A percentile compares a stretch with the other conserved stretches of the same genome.
phyloP scores from a whole-genome alignment of 2,329 filamentous ascomycete species.

The Colletotrichum sp. region DNA sequence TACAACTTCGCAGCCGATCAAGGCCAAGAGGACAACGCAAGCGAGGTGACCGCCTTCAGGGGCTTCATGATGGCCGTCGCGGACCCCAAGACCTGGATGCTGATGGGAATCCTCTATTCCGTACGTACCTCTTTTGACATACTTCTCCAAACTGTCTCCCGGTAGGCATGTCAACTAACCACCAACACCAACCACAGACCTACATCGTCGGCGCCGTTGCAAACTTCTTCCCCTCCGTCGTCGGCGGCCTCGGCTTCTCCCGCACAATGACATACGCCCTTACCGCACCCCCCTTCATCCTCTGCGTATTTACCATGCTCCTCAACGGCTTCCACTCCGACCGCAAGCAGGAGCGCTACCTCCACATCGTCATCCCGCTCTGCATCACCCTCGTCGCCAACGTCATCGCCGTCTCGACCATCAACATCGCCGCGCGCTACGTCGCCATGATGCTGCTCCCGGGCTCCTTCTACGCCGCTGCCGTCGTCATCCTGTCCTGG shows the following conservation, averaged over 20 bases:
- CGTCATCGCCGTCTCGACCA: slow-evolving; percentile 71
- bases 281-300: slow-evolving; percentile 51
- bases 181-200: slow-evolving; percentile 16
- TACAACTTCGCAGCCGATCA: slow-evolving; percentile 19
- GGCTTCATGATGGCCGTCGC: slow-evolving; percentile 31
- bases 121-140: background rate
- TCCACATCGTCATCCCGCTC: slow-evolving; percentile 69
- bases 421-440: slow-evolving; percentile 65
- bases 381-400: slow-evolving; percentile 67
- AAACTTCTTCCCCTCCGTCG: slow-evolving; percentile 30
- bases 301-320: slow-evolving; percentile 41
- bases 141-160: background rate
- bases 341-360: slow-evolving; percentile 72
- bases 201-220: slow-evolving; percentile 33
- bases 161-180: too few relatives aligned
- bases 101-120: slow-evolving; percentile 34
- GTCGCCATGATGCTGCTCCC: slow-evolving; percentile 50
- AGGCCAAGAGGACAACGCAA: slow-evolving; percentile 15
- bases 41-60: slow-evolving; percentile 19
- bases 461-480: slow-evolving; percentile 27
- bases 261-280: slow-evolving; percentile 25
- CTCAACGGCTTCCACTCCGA: slow-evolving; percentile 66
- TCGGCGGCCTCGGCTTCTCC: slow-evolving; percentile 25
- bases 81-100: slow-evolving; percentile 41
- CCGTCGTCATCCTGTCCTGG: slow-evolving; percentile 33